Base-by-base conservation (phyloP, 2,329 filamentous ascomycete genomes). In the Tolypocladium album region DNA sequence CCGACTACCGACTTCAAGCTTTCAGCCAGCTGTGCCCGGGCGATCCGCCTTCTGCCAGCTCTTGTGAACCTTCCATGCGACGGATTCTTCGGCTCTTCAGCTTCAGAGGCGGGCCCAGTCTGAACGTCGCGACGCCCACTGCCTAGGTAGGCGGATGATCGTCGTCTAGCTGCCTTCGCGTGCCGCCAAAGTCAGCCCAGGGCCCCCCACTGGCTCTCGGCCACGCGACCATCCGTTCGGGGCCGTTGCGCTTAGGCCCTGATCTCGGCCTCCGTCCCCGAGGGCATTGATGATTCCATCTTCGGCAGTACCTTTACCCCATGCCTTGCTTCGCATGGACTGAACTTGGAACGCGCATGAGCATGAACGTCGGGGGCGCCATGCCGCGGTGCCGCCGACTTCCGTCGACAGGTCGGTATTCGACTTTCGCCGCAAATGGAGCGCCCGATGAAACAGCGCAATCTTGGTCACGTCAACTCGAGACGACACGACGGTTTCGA, bases 71-170 rank as follows among this genome's bases (percentile, higher is more conserved):
- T 34, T 12, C 7, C 50, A 53, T 13, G 11, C 4, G 20, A n/a
- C 39, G 50, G 31, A 13, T 31, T 43, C 39, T n/a, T 58, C 56
- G 56, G 52, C 58, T 52, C 40, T 56, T 60, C 52, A 60, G 60
- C 42, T 56, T 45, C 52, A n/a, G 36, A 2, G 22, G 22, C 36
- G 45, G 36, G 13, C 5, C 50, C 31, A 55, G 56, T 40, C 31
- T 45, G n/a, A 55, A 11, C 38, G 36, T n/a, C 38, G 38, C 31
- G 43, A 50, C 56, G 20, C 27, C 38, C 42, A 40, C 40, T 40
- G n/a, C n/a, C n/a, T n/a, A n/a, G n/a, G n/a, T n/a, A n/a, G 20
- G 9, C 31, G 31, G 31, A 36, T 3, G 27, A 53, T 36, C 27
- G 31, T 36, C 50, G 31, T 22, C 7, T 34, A n/a, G 31, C 13